Conservation (phyloP, 2,329 filamentous ascomycete species). For the Scedosporium aurantiacum region DNA sequence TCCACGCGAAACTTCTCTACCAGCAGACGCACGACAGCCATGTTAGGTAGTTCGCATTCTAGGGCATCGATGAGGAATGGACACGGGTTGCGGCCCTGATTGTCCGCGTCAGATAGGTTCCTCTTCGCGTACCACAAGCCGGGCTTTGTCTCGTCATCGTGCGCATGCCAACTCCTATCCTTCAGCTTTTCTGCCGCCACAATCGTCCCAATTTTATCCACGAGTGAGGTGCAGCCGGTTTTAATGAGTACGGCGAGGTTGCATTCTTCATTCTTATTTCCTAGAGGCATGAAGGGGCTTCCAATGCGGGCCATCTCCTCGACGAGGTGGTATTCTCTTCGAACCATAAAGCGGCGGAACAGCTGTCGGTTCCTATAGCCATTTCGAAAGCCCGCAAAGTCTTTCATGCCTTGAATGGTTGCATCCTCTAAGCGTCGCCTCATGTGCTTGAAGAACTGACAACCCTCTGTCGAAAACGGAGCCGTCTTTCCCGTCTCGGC, state of each 20-base stretch:
- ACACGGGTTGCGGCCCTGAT: not conserved
- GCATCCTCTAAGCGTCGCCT: not conserved
- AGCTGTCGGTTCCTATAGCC: not conserved
- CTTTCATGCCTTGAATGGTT: conserved; percentile 8
- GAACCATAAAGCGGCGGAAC: conserved; percentile 5
- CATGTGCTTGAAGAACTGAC: not conserved
- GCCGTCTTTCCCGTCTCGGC: not conserved
- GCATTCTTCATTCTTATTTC: not conserved
- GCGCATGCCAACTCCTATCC: conserved; percentile 13
- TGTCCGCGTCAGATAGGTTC: not conserved
- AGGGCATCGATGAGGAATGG: conserved; percentile 19
- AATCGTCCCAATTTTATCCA: conserved; percentile 12
- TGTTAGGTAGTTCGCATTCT: conserved; percentile 20
- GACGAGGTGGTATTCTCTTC: conserved; percentile 14
- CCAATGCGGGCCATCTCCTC: conserved; percentile 12
- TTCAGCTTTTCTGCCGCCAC: conserved; percentile 7
- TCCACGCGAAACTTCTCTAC: conserved; percentile 22
- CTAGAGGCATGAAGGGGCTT: conserved; percentile 8
- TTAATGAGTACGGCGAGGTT: conserved; percentile 8
- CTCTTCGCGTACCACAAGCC: conserved; percentile 12
- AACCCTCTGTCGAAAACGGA: not conserved
- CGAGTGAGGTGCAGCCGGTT: conserved; percentile 11
- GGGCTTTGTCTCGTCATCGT: conserved; percentile 9
- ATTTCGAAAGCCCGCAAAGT: conserved; percentile 1
- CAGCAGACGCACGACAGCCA: conserved; percentile 21